A percentile compares a stretch with the other conserved stretches of the same genome.
phyloP scores from a whole-genome alignment of 352 stramenopile genomes.

The Pythium volutum region DNA sequence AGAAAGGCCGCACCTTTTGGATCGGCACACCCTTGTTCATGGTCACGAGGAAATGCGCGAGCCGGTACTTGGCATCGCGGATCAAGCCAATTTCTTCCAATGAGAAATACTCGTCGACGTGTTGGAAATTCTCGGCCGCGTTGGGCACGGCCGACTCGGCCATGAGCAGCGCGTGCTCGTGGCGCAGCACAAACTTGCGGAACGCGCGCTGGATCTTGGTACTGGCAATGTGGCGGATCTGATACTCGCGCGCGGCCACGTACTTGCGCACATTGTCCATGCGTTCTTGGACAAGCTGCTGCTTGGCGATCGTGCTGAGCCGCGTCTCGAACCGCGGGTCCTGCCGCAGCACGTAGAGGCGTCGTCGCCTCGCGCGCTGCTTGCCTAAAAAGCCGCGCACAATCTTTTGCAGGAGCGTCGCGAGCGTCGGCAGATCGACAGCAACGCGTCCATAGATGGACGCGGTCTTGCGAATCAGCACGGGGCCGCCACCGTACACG shows the following conservation, averaged over 20 bases:
- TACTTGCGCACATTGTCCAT: slow-evolving; percentile 50
- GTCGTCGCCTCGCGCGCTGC: slow-evolving; percentile 17
- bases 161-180: slow-evolving; percentile 50
- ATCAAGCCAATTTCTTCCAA: slow-evolving; percentile 62
- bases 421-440: slow-evolving; percentile 38
- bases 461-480: slow-evolving; percentile 40
- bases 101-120: slow-evolving; percentile 57
- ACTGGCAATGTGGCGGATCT: slow-evolving; percentile 45
- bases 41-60: slow-evolving; percentile 62
- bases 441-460: slow-evolving; percentile 40
- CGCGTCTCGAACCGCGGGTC: slow-evolving; percentile 32
- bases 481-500: slow-evolving; percentile 50
- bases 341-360: slow-evolving; percentile 21
- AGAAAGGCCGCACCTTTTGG: slow-evolving; percentile 33
- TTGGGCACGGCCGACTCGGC: slow-evolving; percentile 52
- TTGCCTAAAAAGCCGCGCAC: slow-evolving; percentile 55
- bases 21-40: slow-evolving; percentile 63
- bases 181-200: slow-evolving; percentile 36
- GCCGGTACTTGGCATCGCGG: slow-evolving; percentile 31
- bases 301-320: slow-evolving; percentile 19
- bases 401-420: slow-evolving; percentile 37
- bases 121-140: slow-evolving; percentile 41
- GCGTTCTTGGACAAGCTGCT: slow-evolving; percentile 30
- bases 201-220: slow-evolving; percentile 63
- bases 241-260: slow-evolving; percentile 51